phyloP scores from a whole-genome alignment of 176 grass and related monocot genomes.

The Miscanthus lutarioriparius region DNA sequence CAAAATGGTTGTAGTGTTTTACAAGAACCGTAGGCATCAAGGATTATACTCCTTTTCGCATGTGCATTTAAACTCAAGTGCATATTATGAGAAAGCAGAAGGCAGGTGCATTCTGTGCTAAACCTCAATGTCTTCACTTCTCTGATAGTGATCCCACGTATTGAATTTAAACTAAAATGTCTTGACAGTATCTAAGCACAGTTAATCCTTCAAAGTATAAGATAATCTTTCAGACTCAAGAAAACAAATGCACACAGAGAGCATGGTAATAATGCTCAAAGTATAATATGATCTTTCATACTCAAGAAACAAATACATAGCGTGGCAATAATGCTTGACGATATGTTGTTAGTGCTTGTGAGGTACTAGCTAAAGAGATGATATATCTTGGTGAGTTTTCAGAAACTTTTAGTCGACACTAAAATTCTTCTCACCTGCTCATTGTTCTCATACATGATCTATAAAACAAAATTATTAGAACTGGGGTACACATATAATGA shows the following conservation, averaged over 20 bases:
- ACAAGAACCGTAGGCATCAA: background rate
- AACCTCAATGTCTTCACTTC: background rate
- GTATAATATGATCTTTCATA: no score
- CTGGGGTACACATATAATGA: no score
- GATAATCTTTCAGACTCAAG: background rate
- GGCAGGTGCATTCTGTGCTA: background rate
- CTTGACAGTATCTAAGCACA: background rate
- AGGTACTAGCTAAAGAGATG: no score
- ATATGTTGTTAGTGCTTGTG: no score
- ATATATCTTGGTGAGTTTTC: no score
- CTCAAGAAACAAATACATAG: no score
- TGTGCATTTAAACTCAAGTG: background rate
- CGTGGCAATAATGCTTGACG: no score
- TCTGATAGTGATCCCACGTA: background rate
- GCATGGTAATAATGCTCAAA: no score
- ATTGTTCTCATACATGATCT: no score
- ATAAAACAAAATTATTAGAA: no score
- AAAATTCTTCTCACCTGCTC: no score
- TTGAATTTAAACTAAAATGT: background rate
- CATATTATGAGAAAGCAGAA: background rate
- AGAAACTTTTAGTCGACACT: no score
- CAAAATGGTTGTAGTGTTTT: background rate
- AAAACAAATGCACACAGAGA: background rate
- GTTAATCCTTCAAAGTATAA: background rate
- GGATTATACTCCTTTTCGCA: background rate